A percentile compares a stretch with the other conserved stretches of the same genome.
Evolutionary conservation across 2,329 filamentous ascomycete species (phyloP).

Genomic region (Cercospora beticola): DNA sequence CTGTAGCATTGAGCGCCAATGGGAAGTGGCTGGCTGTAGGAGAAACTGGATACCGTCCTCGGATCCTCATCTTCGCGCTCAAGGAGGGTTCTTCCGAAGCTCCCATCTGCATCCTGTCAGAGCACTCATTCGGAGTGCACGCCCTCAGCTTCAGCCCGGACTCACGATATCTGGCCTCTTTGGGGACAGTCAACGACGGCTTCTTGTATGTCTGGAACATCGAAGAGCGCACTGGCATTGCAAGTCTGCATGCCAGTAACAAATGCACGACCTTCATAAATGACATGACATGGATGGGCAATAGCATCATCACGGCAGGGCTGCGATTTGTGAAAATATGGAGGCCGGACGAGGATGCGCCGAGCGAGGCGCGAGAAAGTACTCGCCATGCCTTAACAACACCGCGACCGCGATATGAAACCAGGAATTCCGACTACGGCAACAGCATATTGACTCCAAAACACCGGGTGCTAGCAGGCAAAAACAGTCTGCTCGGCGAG

Average conservation of each 20-base stretch:
- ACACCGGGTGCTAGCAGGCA: slow-evolving; percentile 73
- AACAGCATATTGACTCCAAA: slow-evolving; percentile 43
- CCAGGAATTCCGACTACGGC: slow-evolving; percentile 33
- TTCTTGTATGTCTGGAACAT: slow-evolving; percentile 91
- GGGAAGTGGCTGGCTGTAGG: slow-evolving; percentile 86
- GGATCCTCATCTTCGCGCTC: slow-evolving; percentile 86
- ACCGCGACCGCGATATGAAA: slow-evolving; percentile 38
- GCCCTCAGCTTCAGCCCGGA: slow-evolving; percentile 88
- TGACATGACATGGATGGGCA: slow-evolving; percentile 88
- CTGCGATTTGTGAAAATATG: slow-evolving; percentile 92
- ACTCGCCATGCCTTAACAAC: slow-evolving; percentile 27
- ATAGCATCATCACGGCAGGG: slow-evolving; percentile 78
- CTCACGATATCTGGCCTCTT: slow-evolving; percentile 79
- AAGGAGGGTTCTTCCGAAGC: slow-evolving; percentile 73
- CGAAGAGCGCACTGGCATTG: slow-evolving; percentile 75
- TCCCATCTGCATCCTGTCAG: slow-evolving; percentile 79
- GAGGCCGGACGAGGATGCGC: slow-evolving; percentile 68
- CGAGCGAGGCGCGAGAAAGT: slow-evolving; percentile 21
- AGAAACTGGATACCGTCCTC: slow-evolving; percentile 89
- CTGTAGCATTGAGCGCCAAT: slow-evolving; percentile 82
- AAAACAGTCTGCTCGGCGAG: slow-evolving; percentile 81
- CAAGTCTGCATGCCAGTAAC: slow-evolving; percentile 80
- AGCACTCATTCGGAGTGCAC: slow-evolving; percentile 86
- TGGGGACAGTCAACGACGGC: slow-evolving; percentile 87
- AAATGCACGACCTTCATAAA: slow-evolving; percentile 86